A percentile compares a stretch with the other conserved stretches of the same genome.
Conservation (phyloP, 2,329 filamentous ascomycete species). For the Fusarium brachygibbosum region DNA sequence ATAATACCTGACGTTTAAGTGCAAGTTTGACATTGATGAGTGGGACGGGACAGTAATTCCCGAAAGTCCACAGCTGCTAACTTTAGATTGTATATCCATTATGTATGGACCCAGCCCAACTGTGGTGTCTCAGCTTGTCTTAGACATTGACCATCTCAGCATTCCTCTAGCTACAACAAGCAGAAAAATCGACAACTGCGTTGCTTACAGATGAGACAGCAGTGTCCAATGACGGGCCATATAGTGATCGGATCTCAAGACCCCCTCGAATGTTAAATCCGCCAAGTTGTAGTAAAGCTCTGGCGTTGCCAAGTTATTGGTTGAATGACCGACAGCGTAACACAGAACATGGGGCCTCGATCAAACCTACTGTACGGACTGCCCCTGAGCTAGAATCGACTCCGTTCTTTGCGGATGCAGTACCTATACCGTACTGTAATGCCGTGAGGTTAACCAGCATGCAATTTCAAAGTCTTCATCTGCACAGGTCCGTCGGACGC, state of each 20-base stretch:
- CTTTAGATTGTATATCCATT: slow-evolving; percentile 1
- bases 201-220: slow-evolving; percentile 13
- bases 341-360: slow-evolving; percentile 36
- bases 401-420: neutral
- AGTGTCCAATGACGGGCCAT: neutral
- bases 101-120: slow-evolving; percentile 2
- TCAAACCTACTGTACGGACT: slow-evolving; percentile 18
- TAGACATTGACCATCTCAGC: slow-evolving; percentile 8
- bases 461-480: slow-evolving; percentile 31
- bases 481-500: slow-evolving; percentile 13
- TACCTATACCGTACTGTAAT: neutral
- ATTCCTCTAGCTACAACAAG: slow-evolving; percentile 11
- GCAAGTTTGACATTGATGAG: slow-evolving; percentile 32
- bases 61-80: slow-evolving; percentile 14
- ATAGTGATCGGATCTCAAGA: slow-evolving; percentile 32
- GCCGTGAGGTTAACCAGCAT: slow-evolving; percentile 21
- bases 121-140: slow-evolving; percentile 4
- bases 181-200: slow-evolving; percentile 3
- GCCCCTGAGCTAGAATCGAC: slow-evolving; percentile 42
- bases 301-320: slow-evolving; percentile 10
- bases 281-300: slow-evolving; percentile 11
- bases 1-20: slow-evolving; percentile 13
- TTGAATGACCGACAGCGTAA: slow-evolving; percentile 27
- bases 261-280: slow-evolving; percentile 5
- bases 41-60: slow-evolving; percentile 25